Base-by-base conservation (phyloP, 495 filamentous ascomycete genomes). In the Aspergillus cavernicola region DNA sequence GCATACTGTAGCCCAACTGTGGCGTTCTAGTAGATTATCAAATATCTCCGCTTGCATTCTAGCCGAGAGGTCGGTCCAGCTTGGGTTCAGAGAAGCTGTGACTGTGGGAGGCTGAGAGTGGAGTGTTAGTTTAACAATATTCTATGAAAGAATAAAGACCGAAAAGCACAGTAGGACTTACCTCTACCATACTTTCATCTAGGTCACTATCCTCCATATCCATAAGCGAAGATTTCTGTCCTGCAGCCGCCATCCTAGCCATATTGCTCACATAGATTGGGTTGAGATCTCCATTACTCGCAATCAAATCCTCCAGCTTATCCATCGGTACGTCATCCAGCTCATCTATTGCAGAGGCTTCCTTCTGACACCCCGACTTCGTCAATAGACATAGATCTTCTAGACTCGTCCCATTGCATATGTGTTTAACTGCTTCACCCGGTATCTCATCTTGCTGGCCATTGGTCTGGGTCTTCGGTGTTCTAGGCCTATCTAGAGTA, bases 241-340 rank as follows among this genome's bases (percentile, higher is more conserved):
- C 46, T 19, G 43, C 47, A 22, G 23, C 37, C 1, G 55, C 58
- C 57, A 75, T 66, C 15, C 45, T 35, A 3, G 56, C 53, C 67
- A 74, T 68, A 51, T 76, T 78, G 10, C 48, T 61, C 46, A 47
- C 51, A 42, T 70, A 76, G 43, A 64, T 53, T 6, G 58, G 56
- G 40, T 77, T 77, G 1, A 60, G 37, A n/a, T 56, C 51, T 22
- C 64, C 64, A 53, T 77, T 73, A 45, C 66, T 72, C 12, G 59
- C 63, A n/a, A 53, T 13, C 31, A 56, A 56, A 44, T 68, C 64
- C n/a, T 72, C 66, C 3, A 67, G 29, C 4, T 48, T 4, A 31
- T 61, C 41, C 29, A 50, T 31, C 3, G 61, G 53, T 9, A 64
- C 44, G 22, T 53, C 36, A 10, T 66, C 50, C 7, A 54, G 12